A percentile compares a stretch with the other conserved stretches of the same genome.
Evolutionary conservation across 1,139 yeast genomes (phyloP).

Genomic region (Hyphopichia burtonii): DNA sequence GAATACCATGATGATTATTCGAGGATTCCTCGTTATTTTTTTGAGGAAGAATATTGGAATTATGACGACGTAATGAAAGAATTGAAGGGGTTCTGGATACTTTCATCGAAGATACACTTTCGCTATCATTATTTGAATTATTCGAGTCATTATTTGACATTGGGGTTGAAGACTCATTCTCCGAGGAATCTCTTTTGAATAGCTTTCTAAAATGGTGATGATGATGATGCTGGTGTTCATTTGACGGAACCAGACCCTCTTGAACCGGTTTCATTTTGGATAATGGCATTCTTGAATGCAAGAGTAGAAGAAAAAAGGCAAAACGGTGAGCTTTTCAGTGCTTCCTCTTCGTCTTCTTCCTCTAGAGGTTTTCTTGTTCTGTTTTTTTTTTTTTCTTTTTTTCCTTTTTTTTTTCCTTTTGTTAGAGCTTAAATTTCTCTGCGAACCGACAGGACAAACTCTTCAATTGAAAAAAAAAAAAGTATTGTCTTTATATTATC

Average conservation of each 20-base stretch:
- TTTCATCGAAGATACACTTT: not conserved
- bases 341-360: too few relatives aligned
- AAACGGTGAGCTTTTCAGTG: too few relatives aligned
- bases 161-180: not conserved
- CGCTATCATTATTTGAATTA: not conserved
- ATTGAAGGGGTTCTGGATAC: slow-evolving; percentile 25
- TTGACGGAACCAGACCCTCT: not conserved
- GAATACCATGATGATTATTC: slow-evolving; percentile 5
- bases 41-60: slow-evolving; percentile 14
- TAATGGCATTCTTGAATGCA: not conserved
- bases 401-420: too few relatives aligned
- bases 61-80: slow-evolving; percentile 28
- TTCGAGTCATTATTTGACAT: not conserved
- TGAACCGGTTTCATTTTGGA: not conserved
- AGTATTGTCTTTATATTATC: too few relatives aligned
- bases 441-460: too few relatives aligned
- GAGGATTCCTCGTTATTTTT: not conserved
- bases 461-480: too few relatives aligned
- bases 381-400: too few relatives aligned
- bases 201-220: slow-evolving; percentile 18
- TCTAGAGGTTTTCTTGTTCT: too few relatives aligned
- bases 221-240: slow-evolving; percentile 9
- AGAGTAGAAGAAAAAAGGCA: too few relatives aligned
- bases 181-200: slow-evolving; percentile 19
- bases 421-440: too few relatives aligned